phyloP scores from a whole-genome alignment of 2,329 filamentous ascomycete genomes.

The Leptographium wingfieldii region DNA sequence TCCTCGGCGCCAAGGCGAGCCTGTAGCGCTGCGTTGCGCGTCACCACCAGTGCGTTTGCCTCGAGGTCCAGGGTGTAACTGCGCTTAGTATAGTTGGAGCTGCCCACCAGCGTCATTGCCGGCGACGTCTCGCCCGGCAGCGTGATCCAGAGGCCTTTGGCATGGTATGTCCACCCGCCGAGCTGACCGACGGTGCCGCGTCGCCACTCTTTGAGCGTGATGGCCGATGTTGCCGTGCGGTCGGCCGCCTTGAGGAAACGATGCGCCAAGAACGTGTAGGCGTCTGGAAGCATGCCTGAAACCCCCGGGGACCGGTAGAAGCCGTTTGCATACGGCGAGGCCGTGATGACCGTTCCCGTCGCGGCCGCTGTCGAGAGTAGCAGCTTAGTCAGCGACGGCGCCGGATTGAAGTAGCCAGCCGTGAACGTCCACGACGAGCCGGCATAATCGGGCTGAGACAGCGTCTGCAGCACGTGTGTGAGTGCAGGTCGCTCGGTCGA shows the following conservation, averaged over 20 bases:
- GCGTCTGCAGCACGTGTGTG: slow-evolving; percentile 56
- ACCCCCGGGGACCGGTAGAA: slow-evolving; percentile 85
- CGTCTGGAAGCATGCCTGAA: slow-evolving; percentile 79
- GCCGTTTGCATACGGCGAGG: slow-evolving; percentile 85
- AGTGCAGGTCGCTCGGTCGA: slow-evolving; percentile 85
- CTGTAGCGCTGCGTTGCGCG: slow-evolving; percentile 60
- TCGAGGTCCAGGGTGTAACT: slow-evolving; percentile 90
- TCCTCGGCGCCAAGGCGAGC: slow-evolving; percentile 66
- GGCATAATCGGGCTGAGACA: slow-evolving; percentile 50
- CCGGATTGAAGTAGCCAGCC: slow-evolving; percentile 97
- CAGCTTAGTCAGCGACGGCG: slow-evolving; percentile 66
- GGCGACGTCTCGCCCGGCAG: slow-evolving; percentile 54
- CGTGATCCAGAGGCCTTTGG: slow-evolving; percentile 88
- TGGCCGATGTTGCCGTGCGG: slow-evolving; percentile 32
- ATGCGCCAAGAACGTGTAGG: slow-evolving; percentile 79
- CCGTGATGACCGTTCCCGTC: slow-evolving; percentile 65
- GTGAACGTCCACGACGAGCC: slow-evolving; percentile 88
- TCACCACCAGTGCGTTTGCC: slow-evolving; percentile 76
- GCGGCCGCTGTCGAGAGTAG: slow-evolving; percentile 49
- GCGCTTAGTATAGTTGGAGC: slow-evolving; percentile 89
- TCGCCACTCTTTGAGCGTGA: slow-evolving; percentile 79
- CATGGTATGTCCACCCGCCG: slow-evolving; percentile 93
- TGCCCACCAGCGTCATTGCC: slow-evolving; percentile 73
- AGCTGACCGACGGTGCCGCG: slow-evolving; percentile 67
- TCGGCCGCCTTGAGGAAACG: slow-evolving; percentile 58